Evolutionary conservation across 1,284 basidiomycete species (phyloP).

Genomic region (Neonothopanus nambi): DNA sequence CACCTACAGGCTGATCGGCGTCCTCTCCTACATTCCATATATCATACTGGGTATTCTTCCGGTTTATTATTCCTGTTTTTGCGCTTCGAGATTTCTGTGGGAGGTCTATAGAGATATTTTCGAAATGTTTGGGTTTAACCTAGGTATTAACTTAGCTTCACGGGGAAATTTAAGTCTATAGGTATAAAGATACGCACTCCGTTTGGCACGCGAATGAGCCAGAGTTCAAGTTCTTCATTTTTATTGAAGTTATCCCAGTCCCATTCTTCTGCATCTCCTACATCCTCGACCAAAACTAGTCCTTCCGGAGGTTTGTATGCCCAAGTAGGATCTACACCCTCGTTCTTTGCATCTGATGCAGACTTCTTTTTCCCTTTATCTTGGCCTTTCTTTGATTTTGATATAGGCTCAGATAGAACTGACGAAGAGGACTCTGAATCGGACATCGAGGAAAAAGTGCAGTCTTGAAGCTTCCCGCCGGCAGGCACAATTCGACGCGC

Average conservation of each 20-base stretch:
- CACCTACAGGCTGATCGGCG: constrained; percentile 43
- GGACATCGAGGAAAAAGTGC: background rate
- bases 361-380: constrained; percentile 5
- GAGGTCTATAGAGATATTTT: constrained; percentile 46
- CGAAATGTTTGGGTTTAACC: constrained; percentile 66
- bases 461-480: no score
- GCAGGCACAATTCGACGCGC: no score
- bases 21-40: constrained; percentile 59
- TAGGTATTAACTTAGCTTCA: constrained; percentile 27
- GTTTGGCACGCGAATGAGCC: constrained; percentile 68
- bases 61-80: constrained; percentile 48
- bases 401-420: background rate
- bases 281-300: constrained; percentile 8
- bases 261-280: constrained; percentile 50
- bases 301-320: constrained; percentile 11
- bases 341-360: background rate
- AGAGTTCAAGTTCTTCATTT: constrained; percentile 63
- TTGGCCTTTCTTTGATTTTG: constrained; percentile 4
- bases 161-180: constrained; percentile 5
- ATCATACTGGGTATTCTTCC: constrained; percentile 58
- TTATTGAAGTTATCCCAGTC: constrained; percentile 68
- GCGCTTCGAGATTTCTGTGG: constrained; percentile 36
- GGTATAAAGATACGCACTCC: constrained; percentile 45
- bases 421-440: constrained; percentile 13
- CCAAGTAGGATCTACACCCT: constrained; percentile 13